Evolutionary conservation across 1,284 basidiomycete species (phyloP).

Genomic region (Boletus mariae): DNA sequence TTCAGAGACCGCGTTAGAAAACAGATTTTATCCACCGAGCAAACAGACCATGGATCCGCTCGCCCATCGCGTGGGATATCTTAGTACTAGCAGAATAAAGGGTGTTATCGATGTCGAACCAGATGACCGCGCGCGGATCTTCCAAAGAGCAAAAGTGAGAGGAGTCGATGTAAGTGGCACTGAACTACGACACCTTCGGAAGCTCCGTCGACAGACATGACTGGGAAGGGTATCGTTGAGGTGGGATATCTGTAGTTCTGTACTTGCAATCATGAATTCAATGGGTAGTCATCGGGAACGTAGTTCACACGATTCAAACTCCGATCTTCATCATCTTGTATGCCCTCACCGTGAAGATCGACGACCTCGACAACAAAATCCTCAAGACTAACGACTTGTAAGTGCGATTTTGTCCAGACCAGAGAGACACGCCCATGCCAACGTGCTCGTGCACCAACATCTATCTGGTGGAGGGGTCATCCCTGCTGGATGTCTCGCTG

Average conservation of each 20-base stretch:
- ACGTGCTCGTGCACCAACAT: background rate
- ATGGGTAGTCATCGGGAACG: slow-evolving; percentile 11
- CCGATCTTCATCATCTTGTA: slow-evolving; percentile 20
- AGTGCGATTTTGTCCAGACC: slow-evolving; percentile 27
- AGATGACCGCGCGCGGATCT: slow-evolving; percentile 56
- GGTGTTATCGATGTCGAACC: slow-evolving; percentile 88
- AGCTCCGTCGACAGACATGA: slow-evolving; percentile 22
- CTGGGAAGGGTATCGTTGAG: slow-evolving; percentile 24
- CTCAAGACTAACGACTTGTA: slow-evolving; percentile 41
- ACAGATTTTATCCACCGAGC: background rate
- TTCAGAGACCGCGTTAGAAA: slow-evolving; percentile 25
- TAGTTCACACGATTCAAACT: slow-evolving; percentile 30
- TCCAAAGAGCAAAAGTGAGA: slow-evolving; percentile 8
- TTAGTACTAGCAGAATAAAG: slow-evolving; percentile 73
- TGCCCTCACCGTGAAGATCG: slow-evolving; percentile 18
- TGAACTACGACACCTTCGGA: slow-evolving; percentile 23
- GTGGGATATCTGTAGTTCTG: background rate
- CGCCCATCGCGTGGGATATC: slow-evolving; percentile 79
- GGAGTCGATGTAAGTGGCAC: background rate
- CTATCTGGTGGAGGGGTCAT: slow-evolving; percentile 1
- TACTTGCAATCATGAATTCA: no score
- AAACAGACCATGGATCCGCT: slow-evolving; percentile 67
- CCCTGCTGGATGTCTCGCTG: slow-evolving; percentile 36
- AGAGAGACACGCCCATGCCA: background rate
- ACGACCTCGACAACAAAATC: slow-evolving; percentile 33